A percentile compares a stretch with the other conserved stretches of the same genome.
Conservation (phyloP, 352 stramenopile genomes). For the Blastocystis sp. region DNA sequence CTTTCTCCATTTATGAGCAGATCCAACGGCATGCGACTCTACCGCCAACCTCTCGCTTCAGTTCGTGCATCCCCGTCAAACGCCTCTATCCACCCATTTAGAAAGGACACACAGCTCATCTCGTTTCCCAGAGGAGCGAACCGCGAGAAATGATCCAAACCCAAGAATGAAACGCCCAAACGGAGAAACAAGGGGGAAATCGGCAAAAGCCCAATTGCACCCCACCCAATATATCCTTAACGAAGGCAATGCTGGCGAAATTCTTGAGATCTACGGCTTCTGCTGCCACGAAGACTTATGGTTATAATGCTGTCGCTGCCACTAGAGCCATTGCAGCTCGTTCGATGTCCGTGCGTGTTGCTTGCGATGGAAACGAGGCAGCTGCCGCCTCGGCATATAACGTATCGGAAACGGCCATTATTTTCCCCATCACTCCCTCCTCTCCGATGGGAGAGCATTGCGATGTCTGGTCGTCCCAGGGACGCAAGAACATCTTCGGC, state of each 20-base stretch:
- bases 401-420: conserved; percentile 60
- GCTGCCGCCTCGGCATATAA: conserved; percentile 53
- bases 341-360: conserved; percentile 66
- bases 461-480: conserved; percentile 74
- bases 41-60: too few species aligned
- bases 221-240: conserved; percentile 27
- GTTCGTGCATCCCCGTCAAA: too few species aligned
- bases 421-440: conserved; percentile 77
- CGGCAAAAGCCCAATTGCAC: conserved; percentile 20
- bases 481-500: conserved; percentile 75
- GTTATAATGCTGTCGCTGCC: conserved; percentile 54
- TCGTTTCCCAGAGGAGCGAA: too few species aligned
- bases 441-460: conserved; percentile 76
- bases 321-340: conserved; percentile 36
- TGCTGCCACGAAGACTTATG: conserved; percentile 44
- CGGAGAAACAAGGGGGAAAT: conserved; percentile 17
- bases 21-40: too few species aligned
- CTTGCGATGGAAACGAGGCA: conserved; percentile 67
- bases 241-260: conserved; percentile 37
- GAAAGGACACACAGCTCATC: too few species aligned
- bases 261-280: conserved; percentile 54
- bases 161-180: conserved; percentile 57
- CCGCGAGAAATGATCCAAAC: not conserved
- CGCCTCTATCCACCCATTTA: too few species aligned
- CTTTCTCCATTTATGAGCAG: too few species aligned